phyloP scores from a whole-genome alignment of 2,329 filamentous ascomycete species.

The Talaromyces amestolkiae region DNA sequence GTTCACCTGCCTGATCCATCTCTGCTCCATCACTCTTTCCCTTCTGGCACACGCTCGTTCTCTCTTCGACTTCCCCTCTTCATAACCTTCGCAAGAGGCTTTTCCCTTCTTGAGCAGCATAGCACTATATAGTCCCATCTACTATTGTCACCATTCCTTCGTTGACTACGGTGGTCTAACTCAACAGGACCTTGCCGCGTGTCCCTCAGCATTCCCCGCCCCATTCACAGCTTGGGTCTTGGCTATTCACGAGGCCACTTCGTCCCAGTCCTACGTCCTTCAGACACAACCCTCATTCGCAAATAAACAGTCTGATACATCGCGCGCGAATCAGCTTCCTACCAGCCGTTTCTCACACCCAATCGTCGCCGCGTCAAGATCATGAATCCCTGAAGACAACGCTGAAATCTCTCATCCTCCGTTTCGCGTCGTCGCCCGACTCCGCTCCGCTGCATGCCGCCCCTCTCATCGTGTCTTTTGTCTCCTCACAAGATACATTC shows the following conservation, averaged over 20 bases:
- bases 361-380: slow-evolving; percentile 4
- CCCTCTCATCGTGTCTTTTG: slow-evolving; percentile 1
- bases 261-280: neutral
- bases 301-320: neutral
- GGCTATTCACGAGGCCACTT: slow-evolving; percentile 1
- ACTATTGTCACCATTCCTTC: neutral
- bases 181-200: slow-evolving; percentile 4
- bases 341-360: neutral
- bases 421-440: slow-evolving; percentile 14
- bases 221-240: neutral
- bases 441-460: slow-evolving; percentile 5
- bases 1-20: neutral
- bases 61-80: neutral
- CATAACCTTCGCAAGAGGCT: neutral
- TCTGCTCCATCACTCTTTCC: slow-evolving; percentile 1
- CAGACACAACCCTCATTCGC: neutral
- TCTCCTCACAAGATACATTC: neutral
- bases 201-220: slow-evolving; percentile 6
- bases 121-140: neutral
- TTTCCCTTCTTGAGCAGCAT: neutral
- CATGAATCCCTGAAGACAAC: slow-evolving; percentile 7
- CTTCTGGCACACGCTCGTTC: neutral
- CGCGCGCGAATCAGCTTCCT: neutral
- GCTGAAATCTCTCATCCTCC: slow-evolving; percentile 6
- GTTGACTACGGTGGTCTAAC: neutral